Percentiles rank a stretch among this genome's conserved stretches.
Evolutionary conservation across 768 basidiomycete species (phyloP).

Genomic region (Paxillus involutus): DNA sequence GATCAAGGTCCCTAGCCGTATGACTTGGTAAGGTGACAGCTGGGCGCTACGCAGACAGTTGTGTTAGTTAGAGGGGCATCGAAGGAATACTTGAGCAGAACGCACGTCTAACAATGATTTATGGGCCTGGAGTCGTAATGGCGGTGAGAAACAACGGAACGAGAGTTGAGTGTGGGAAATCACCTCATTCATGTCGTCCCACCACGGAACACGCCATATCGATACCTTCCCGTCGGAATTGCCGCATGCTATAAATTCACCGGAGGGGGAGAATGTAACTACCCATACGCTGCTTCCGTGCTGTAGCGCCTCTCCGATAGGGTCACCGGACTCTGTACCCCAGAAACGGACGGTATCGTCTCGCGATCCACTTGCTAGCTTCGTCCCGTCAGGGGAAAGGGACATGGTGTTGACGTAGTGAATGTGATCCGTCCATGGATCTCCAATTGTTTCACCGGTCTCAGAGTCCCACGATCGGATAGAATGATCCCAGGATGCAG

Average conservation of each 20-base stretch:
- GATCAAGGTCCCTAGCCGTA: too few species aligned
- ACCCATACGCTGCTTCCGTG: background rate
- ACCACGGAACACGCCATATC: background rate
- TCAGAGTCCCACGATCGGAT: slow-evolving; percentile 9
- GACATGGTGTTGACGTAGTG: background rate
- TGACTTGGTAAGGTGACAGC: too few species aligned
- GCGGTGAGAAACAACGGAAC: background rate
- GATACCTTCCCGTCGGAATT: background rate
- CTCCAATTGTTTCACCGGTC: slow-evolving; percentile 2
- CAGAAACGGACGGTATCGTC: background rate
- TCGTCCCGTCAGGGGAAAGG: slow-evolving; percentile 1
- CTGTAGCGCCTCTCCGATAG: background rate
- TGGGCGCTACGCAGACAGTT: too few species aligned
- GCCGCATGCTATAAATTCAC: background rate
- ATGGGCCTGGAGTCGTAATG: background rate
- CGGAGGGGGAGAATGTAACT: background rate
- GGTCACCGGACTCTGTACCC: background rate
- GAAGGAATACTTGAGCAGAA: background rate
- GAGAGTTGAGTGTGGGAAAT: too few species aligned
- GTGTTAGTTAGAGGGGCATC: too few species aligned
- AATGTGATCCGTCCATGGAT: slow-evolving; percentile 15
- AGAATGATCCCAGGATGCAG: background rate
- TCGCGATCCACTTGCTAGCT: slow-evolving; percentile 1
- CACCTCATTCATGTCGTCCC: background rate
- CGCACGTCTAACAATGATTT: background rate